phyloP scores from a whole-genome alignment of 495 filamentous ascomycete genomes.

The Pyronema domesticum region DNA sequence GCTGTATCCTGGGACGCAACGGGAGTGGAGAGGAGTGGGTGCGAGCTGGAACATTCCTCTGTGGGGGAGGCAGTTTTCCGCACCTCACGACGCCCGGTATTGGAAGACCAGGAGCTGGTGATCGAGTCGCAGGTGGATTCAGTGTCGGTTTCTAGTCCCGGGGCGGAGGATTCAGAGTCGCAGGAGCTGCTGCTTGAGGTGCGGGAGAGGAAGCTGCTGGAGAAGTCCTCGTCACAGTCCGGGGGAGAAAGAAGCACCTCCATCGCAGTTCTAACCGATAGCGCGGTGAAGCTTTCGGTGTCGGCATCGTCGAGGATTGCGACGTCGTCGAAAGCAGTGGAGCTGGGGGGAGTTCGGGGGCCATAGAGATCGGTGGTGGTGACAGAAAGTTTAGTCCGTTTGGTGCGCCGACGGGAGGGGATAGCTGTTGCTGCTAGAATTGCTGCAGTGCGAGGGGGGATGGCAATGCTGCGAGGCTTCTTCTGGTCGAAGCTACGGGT shows the following conservation, averaged over 20 bases:
- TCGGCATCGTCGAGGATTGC: neutral
- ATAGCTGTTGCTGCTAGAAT: constrained; percentile 43
- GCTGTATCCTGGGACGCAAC: too few species aligned
- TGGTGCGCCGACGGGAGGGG: constrained; percentile 26
- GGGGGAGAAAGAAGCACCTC: constrained; percentile 36
- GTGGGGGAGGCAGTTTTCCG: constrained; percentile 25
- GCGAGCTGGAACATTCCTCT: constrained; percentile 38
- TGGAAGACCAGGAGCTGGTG: constrained; percentile 20
- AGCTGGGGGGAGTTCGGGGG: constrained; percentile 9
- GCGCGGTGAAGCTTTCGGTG: neutral
- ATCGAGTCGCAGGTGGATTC: constrained; percentile 19
- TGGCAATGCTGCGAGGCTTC: constrained; percentile 13
- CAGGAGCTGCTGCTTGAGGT: constrained; percentile 27
- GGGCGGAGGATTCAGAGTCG: constrained; percentile 41
- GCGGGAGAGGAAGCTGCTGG: constrained; percentile 26
- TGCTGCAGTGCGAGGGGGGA: constrained; percentile 41
- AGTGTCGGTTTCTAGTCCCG: constrained; percentile 39
- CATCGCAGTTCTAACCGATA: constrained; percentile 9
- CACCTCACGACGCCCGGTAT: neutral
- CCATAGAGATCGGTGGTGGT: constrained; percentile 10
- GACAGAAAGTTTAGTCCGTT: constrained; percentile 9
- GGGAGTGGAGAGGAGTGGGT: constrained; percentile 35
- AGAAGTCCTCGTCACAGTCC: constrained; percentile 35
- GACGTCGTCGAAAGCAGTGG: neutral
- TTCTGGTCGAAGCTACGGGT: constrained; percentile 9